These are phyloP conservation scores for Umbelopsis ramanniana DNA, from an alignment of 192 early-diverging fungal genomes.

Conservation along the genomic window DNA sequence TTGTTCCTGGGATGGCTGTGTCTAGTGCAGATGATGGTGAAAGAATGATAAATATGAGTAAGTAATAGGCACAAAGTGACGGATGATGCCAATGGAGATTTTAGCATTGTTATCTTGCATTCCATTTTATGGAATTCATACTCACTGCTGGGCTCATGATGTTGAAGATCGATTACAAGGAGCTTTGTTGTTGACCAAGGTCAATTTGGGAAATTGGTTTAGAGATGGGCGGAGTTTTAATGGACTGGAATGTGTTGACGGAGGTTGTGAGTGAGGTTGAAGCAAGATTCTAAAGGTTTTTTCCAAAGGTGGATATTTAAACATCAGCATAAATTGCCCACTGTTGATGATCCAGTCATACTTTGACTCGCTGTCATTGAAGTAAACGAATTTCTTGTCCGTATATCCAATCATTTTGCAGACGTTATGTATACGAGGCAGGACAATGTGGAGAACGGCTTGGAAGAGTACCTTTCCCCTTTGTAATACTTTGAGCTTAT, in stretches of 20 bases:
- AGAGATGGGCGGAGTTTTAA: conserved; percentile 1
- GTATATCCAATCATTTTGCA: no score
- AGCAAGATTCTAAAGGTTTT: no score
- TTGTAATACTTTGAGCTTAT: no score
- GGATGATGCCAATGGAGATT: neutral
- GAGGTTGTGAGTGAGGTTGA: neutral
- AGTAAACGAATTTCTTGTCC: no score
- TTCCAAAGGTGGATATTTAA: no score
- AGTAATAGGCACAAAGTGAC: neutral
- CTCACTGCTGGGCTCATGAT: conserved; percentile 41
- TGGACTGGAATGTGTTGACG: neutral
- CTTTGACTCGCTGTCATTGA: no score
- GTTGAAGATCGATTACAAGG: conserved; percentile 4
- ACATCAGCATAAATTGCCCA: no score
- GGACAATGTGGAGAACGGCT: no score
- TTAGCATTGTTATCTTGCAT: neutral
- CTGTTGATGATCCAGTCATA: no score
- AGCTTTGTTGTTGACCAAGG: neutral
- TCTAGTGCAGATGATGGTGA: conserved; percentile 10
- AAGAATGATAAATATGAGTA: neutral
- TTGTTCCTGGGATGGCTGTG: conserved; percentile 46
- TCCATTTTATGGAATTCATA: neutral
- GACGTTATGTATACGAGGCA: no score
- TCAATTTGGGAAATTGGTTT: conserved; percentile 10
- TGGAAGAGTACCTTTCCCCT: no score